Evolutionary conservation across 23 red algal genomes (phyloP).

Genomic region (Gracilariopsis chorda): DNA sequence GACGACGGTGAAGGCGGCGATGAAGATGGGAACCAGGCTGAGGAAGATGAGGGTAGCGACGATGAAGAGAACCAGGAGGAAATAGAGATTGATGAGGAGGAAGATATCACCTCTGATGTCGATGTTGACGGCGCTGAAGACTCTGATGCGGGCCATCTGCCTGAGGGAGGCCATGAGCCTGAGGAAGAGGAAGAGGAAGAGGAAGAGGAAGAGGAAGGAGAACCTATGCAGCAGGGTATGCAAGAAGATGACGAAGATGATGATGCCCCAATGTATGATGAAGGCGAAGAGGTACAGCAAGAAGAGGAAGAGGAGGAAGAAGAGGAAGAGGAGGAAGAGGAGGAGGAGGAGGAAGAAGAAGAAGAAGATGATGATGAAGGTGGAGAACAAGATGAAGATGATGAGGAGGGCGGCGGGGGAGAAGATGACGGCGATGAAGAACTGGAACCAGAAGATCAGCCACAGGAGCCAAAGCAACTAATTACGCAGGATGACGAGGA

Average conservation of each 20-base stretch:
- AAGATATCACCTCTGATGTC: conserved; percentile 10
- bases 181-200: conserved; percentile 32
- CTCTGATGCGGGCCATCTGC: not conserved
- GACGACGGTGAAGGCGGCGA: conserved; percentile 14
- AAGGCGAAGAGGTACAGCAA: conserved; percentile 1
- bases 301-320: conserved; percentile 1
- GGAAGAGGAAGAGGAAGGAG: conserved; percentile 4
- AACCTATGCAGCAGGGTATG: not conserved
- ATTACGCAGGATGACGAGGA: conserved; percentile 47
- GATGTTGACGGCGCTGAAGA: not conserved
- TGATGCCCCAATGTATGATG: conserved; percentile 2
- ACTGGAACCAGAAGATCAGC: not conserved
- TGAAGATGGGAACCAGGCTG: conserved; percentile 5
- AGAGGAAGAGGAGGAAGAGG: conserved; percentile 2
- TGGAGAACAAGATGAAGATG: conserved; percentile 23
- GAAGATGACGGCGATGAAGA: conserved; percentile 33
- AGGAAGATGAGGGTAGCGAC: conserved; percentile 17
- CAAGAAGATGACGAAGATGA: not conserved
- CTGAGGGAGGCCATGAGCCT: not conserved
- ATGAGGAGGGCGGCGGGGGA: not conserved
- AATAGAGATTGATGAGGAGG: conserved; percentile 54
- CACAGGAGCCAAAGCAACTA: not conserved
- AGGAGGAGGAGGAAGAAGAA: conserved; percentile 22
- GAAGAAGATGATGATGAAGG: conserved; percentile 33
- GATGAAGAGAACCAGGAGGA: conserved; percentile 56